Evolutionary conservation across 2,329 filamentous ascomycete genomes (phyloP).

Genomic region (Elsinoe necatrix): DNA sequence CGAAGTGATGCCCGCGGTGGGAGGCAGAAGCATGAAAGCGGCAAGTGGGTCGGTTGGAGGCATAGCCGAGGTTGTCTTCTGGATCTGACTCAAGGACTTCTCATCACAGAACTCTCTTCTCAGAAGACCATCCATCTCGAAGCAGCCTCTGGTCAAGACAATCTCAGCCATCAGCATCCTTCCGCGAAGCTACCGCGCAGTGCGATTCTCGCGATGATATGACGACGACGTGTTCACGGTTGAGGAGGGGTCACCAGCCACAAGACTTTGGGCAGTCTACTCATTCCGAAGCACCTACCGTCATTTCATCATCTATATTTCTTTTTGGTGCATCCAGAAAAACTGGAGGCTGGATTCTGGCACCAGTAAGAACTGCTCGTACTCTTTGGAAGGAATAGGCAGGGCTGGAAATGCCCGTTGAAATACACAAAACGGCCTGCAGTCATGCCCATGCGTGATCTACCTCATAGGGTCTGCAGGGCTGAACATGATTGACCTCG

Average conservation of each 20-base stretch:
- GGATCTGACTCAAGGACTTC: neutral
- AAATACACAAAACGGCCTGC: conserved; percentile 12
- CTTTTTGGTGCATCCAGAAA: neutral
- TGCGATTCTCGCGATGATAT: neutral
- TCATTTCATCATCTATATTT: conserved; percentile 2
- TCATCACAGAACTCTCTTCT: neutral
- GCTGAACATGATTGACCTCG: neutral
- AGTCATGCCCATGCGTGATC: conserved; percentile 5
- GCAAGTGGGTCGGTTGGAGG: neutral
- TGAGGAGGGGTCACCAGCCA: neutral
- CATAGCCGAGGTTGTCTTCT: neutral
- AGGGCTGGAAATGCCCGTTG: conserved; percentile 12
- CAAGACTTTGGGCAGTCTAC: neutral
- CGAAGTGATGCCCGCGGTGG: neutral
- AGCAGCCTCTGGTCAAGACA: neutral
- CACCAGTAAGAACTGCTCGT: conserved; percentile 3
- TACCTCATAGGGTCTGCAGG: conserved; percentile 3
- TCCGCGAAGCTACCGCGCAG: neutral
- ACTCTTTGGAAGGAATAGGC: neutral
- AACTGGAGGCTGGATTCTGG: conserved; percentile 2
- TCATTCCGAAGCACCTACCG: neutral
- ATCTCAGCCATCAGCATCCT: conserved; percentile 5
- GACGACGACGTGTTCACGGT: neutral
- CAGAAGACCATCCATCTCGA: neutral
- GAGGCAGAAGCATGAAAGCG: no score